Percentiles rank a stretch among this genome's conserved stretches.
Evolutionary conservation across 441 rosid genomes (phyloP).

Genomic region (Euphorbia schlechtendalii): DNA sequence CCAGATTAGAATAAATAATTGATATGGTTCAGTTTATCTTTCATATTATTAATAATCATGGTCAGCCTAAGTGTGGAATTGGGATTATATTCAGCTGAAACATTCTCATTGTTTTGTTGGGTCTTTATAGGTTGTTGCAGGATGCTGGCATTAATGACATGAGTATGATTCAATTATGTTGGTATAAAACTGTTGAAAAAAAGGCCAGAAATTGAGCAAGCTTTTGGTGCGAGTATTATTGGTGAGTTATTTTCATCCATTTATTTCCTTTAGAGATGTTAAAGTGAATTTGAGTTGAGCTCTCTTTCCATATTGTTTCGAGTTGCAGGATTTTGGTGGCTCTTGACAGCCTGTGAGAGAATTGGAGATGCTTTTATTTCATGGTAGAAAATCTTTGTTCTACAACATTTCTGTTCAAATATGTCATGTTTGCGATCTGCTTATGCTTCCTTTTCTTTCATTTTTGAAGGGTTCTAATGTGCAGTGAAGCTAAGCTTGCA

Average conservation of each 20-base stretch:
- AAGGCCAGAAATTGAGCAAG: conserved; percentile 92
- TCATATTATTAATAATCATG: not conserved
- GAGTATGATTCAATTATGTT: conserved; percentile 63
- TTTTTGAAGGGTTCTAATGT: conserved; percentile 69
- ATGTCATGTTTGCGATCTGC: not conserved
- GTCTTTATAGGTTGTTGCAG: conserved; percentile 54
- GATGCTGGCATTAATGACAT: conserved; percentile 73
- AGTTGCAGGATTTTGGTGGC: conserved; percentile 87
- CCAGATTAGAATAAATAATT: not conserved
- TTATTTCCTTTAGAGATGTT: not conserved
- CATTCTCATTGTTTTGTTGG: not conserved
- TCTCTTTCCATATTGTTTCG: conserved; percentile 8
- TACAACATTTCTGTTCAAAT: not conserved
- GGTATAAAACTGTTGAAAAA: conserved; percentile 91
- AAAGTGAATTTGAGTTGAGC: not conserved
- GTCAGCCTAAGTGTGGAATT: not conserved
- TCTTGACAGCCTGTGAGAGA: conserved; percentile 66
- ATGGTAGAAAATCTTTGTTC: conserved; percentile 36
- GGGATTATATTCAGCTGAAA: conserved; percentile 1
- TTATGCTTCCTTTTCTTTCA: conserved; percentile 18
- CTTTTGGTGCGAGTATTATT: conserved; percentile 98
- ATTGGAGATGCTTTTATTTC: conserved; percentile 68
- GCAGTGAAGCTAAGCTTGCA: conserved; percentile 76
- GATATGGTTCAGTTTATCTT: not conserved
- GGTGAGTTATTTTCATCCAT: conserved; percentile 37